These are phyloP conservation scores for Tetratostichococcus sp. DNA, from an alignment of 139 green algal species.

Conservation along the genomic window DNA sequence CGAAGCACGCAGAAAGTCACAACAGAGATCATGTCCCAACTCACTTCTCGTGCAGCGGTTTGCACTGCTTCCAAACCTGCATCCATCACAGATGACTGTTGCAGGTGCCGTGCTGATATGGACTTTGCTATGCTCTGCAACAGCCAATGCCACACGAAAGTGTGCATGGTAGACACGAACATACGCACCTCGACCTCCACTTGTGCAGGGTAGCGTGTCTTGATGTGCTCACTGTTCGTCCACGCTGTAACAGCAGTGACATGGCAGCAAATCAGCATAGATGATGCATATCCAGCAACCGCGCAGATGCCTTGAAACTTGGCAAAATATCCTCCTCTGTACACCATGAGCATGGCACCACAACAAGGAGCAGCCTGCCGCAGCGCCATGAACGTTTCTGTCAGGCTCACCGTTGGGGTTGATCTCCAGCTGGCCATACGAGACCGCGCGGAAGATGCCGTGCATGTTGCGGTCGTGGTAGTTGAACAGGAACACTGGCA, in stretches of 20 bases:
- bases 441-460: constrained; percentile 43
- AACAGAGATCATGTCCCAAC: no score
- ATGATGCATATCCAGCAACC: no score
- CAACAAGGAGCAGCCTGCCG: no score
- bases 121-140: no score
- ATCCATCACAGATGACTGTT: not conserved
- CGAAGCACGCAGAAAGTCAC: not conserved
- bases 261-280: no score
- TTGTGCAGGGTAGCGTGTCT: constrained; percentile 37
- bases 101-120: no score
- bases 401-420: constrained; percentile 29
- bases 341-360: no score
- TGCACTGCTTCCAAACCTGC: constrained; percentile 28
- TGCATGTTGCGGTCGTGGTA: constrained; percentile 43
- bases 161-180: not conserved
- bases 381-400: not conserved
- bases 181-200: constrained; percentile 13
- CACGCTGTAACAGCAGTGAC: constrained; percentile 2
- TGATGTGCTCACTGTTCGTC: constrained; percentile 3
- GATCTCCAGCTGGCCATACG: constrained; percentile 36
- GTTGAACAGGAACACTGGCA: constrained; percentile 54
- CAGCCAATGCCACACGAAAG: not conserved
- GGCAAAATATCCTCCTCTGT: no score
- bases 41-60: constrained; percentile 16
- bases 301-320: no score